Evolutionary conservation across 805 yeast genomes (phyloP), one percentile per base, ranked within the genome.

Genomic region (Cyberlindnera euphorbiiphila): DNA sequence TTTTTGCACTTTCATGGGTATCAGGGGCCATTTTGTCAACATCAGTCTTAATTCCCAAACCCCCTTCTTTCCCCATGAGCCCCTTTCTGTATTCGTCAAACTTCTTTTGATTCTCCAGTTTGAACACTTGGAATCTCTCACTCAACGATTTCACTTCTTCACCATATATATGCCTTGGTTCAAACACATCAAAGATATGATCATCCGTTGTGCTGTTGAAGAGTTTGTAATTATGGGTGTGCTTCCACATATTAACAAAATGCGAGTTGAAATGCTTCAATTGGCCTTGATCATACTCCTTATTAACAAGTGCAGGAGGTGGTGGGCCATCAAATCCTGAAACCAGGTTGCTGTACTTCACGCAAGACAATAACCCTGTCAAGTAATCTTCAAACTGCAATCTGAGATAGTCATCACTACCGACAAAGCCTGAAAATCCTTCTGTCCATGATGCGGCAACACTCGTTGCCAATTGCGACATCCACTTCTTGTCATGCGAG

Each of bases 321-420:
- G 66, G 60, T 8, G 53, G 54, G 10, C 61, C 64, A 36, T 63
- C 63, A 32, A 64, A 65, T 36, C 50, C 54, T 4, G 53, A 57
- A 9, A 73, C 49, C 51, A 81, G 86, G 34, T 71, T 76, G 47
- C 73, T 73, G 50, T 80, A 84, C 58, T 94, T 83, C 16, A 75
- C 78, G 18, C 85, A 71, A 0, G 95, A 69, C 17, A 91, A 57
- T 45, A 93, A 58, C 9, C 94, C 86, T 41, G 83, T 72, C 18
- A 89, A 61, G 54, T 93, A 93, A 52, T 89, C 97, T 55, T 93
- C 98, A 60, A 91, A 89, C 51, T 80, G 87, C 62, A 78, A 73
- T 36, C 98, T 65, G 22, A 93, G 80, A 54, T 81, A 86, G 60
- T 93, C 98, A 52, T 93, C 98, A 48, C 85, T 79, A 4, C 91